Evolutionary conservation across 257 asterid genomes (phyloP).

Genomic region (Asclepias syriaca): DNA sequence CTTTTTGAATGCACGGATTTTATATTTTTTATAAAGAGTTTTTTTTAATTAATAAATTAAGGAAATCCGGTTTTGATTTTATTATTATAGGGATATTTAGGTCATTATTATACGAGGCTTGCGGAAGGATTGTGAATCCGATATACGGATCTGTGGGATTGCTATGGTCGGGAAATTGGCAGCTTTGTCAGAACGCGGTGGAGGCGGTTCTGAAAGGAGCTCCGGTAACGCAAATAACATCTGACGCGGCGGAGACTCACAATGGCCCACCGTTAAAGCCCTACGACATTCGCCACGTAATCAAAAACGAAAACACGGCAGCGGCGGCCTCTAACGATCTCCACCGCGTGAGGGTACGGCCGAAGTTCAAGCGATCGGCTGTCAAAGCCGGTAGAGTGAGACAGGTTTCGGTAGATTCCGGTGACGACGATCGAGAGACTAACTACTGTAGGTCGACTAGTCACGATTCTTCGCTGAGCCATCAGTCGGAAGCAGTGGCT

Average conservation of each 20-base stretch:
- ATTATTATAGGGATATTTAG: slow-evolving; percentile 54
- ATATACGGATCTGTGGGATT: slow-evolving; percentile 75
- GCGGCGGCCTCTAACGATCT: slow-evolving; percentile 39
- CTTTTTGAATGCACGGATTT: neutral
- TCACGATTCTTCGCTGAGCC: slow-evolving; percentile 70
- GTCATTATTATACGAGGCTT: slow-evolving; percentile 75
- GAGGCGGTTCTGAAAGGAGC: slow-evolving; percentile 66
- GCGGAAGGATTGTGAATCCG: slow-evolving; percentile 85
- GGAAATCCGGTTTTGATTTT: neutral
- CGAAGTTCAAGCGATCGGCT: slow-evolving; percentile 53
- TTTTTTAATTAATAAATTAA: neutral
- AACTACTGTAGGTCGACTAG: slow-evolving; percentile 44
- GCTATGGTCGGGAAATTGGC: slow-evolving; percentile 82
- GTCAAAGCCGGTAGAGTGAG: slow-evolving; percentile 25
- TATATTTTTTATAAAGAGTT: neutral
- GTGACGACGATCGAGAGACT: slow-evolving; percentile 25
- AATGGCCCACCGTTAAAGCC: slow-evolving; percentile 59
- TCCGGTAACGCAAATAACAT: slow-evolving; percentile 46
- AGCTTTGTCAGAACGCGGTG: slow-evolving; percentile 70
- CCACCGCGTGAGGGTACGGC: slow-evolving; percentile 51
- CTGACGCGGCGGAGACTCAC: slow-evolving; percentile 41
- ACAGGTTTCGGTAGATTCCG: slow-evolving; percentile 19
- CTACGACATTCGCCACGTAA: slow-evolving; percentile 57
- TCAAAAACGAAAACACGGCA: slow-evolving; percentile 32
- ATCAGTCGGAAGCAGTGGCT: slow-evolving; percentile 44